Evolutionary conservation across 176 grass and related monocot species (phyloP), one percentile per base, ranked within the genome.

Genomic region (Rhynchospora tenuis): DNA sequence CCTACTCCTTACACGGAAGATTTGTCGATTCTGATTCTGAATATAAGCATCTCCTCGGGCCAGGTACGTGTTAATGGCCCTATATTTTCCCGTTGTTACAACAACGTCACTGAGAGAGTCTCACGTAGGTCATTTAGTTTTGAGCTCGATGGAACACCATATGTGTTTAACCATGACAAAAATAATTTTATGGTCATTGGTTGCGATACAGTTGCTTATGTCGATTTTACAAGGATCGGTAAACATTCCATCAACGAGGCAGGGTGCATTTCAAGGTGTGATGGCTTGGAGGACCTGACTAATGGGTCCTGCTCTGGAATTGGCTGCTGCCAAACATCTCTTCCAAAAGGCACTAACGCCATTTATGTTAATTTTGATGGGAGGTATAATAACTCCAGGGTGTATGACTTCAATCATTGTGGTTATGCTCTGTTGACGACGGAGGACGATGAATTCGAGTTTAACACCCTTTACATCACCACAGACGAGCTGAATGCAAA

Each of bases 271-370:
- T 0, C 43, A 0, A 4, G 20, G 12, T 51, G 4, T 1, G 0
- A 20, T 1, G 65, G 0, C 23, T 0, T 6, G 2, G 5, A 42
- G 3, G 11, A 14, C 5, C 47, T 55, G 9, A 3, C 10, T 0
- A 55, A 87, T 17, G 86, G 80, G 2, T 22, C 63, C 0, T 87
- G 86, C 80, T 50, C 67, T 7, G 86, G 86, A 59, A 83, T 83
- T 5, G 69, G 79, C 14, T 87, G 66, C 17, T 87, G 85, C 54
- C 38, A 87, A 52, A 87, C 79, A 0, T 3, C 55, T 16, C 83
- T 87, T 13, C 79, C 86, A 0, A 83, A 67, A 23, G 69, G 54
- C 0, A 28, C 73, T 2, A 9, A 48, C 0, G 10, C 27, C 6
- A 77, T 64, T n/a, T 3, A n/a, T 7, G 69, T 69, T 2, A 0